phyloP scores from a whole-genome alignment of 2,329 filamentous ascomycete species.

The Keithomyces neogunnii region DNA sequence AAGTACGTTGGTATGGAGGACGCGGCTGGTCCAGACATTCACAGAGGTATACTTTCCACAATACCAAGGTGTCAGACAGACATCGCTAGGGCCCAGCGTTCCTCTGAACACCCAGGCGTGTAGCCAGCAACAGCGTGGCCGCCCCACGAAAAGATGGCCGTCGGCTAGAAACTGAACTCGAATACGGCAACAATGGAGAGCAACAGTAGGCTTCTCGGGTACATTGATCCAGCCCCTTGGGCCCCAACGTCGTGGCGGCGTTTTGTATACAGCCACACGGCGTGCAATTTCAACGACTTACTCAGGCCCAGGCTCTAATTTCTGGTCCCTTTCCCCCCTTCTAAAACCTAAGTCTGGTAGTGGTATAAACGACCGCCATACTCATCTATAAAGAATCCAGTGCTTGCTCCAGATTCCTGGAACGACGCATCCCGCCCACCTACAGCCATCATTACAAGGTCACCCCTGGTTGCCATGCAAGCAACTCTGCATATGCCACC shows the following conservation, averaged over 20 bases:
- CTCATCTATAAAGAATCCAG: slow-evolving; percentile 5
- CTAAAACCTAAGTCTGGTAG: background rate
- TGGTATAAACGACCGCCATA: background rate
- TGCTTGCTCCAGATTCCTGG: slow-evolving; percentile 2
- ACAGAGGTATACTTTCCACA: background rate
- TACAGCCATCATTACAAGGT: background rate
- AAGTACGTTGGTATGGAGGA: no score
- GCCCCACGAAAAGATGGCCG: background rate
- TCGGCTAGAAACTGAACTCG: background rate
- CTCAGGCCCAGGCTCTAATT: background rate
- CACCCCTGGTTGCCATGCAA: background rate
- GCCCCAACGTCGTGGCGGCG: slow-evolving; percentile 1
- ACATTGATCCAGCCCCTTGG: background rate
- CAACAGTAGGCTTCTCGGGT: background rate
- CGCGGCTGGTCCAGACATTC: no score
- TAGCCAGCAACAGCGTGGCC: slow-evolving; percentile 4
- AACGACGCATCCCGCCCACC: background rate
- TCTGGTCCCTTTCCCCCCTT: background rate
- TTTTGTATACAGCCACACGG: slow-evolving; percentile 2
- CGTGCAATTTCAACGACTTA: background rate
- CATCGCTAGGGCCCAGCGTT: background rate
- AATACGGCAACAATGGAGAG: slow-evolving; percentile 1
- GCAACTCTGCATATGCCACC: background rate
- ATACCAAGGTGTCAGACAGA: no score
- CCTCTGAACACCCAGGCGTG: background rate